A percentile compares a stretch with the other conserved stretches of the same genome.
Evolutionary conservation across 768 basidiomycete species (phyloP).

Genomic region (Tricholoma sp.): DNA sequence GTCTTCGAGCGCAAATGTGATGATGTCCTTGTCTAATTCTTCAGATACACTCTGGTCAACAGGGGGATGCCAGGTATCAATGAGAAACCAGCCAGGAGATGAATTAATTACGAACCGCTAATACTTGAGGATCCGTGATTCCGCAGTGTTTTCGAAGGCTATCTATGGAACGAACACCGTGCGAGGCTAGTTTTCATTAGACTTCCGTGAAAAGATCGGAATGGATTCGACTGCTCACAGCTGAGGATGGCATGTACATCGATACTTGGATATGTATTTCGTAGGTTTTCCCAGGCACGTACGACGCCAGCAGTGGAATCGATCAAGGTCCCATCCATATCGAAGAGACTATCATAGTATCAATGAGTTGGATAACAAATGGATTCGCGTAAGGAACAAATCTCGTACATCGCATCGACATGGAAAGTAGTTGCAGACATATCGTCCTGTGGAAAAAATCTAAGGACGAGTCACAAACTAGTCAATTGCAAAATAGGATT

Average conservation of each 20-base stretch:
- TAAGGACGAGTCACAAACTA: too few relatives aligned
- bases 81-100: background rate
- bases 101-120: conserved; percentile 66
- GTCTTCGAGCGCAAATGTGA: conserved; percentile 49
- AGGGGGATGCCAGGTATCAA: background rate
- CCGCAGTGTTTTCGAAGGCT: conserved; percentile 71
- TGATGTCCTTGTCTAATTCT: conserved; percentile 78
- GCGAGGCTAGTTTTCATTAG: conserved; percentile 45
- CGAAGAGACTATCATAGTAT: conserved; percentile 53
- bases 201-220: background rate
- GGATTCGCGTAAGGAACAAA: background rate
- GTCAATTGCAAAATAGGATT: too few relatives aligned
- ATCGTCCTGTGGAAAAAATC: background rate
- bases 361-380: background rate
- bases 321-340: conserved; percentile 81
- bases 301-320: conserved; percentile 81
- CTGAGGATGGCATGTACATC: conserved; percentile 57
- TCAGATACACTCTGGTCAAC: conserved; percentile 54
- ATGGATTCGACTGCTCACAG: conserved; percentile 35
- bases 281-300: conserved; percentile 81
- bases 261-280: conserved; percentile 59
- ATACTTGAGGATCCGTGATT: conserved; percentile 56
- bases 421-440: conserved; percentile 33
- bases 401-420: conserved; percentile 41
- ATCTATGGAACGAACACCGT: conserved; percentile 82